These are phyloP conservation scores for Aschersonia sp. DNA, from an alignment of 2,329 filamentous ascomycete species.

Conservation along the genomic window DNA sequence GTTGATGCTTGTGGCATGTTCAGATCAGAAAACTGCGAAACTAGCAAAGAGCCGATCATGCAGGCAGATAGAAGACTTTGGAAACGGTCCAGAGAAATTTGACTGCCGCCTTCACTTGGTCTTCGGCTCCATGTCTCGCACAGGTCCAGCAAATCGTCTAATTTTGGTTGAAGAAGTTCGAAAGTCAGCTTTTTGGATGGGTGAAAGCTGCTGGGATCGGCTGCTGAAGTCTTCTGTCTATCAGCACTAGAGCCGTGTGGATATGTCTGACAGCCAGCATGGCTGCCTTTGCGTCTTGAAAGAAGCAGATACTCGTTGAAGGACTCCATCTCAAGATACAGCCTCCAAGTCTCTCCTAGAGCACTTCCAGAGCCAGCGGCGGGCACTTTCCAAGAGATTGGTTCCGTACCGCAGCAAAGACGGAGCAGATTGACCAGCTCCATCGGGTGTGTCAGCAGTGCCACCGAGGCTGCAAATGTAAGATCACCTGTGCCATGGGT, in stretches of 20 bases:
- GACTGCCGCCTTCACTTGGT: conserved; percentile 27
- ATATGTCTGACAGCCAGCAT: not conserved
- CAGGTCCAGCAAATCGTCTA: conserved; percentile 32
- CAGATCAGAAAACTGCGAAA: conserved; percentile 30
- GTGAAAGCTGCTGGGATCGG: conserved; percentile 18
- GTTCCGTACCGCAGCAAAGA: conserved; percentile 44
- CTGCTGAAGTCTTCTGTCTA: conserved; percentile 3
- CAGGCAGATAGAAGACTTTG: conserved; percentile 36
- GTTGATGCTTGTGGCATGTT: conserved; percentile 33
- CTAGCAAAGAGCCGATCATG: conserved; percentile 27
- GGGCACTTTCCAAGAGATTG: conserved; percentile 14
- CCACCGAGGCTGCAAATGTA: conserved; percentile 49
- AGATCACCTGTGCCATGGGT: conserved; percentile 42
- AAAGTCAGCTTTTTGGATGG: conserved; percentile 34
- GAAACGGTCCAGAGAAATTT: conserved; percentile 36
- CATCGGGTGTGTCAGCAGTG: conserved; percentile 45
- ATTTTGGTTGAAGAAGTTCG: conserved; percentile 37
- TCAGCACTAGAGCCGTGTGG: not conserved
- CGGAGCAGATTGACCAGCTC: conserved; percentile 57
- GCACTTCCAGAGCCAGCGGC: conserved; percentile 29
- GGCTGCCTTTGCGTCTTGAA: conserved; percentile 18
- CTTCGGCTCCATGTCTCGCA: conserved; percentile 31
- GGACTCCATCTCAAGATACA: conserved; percentile 24
- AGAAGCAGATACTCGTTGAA: conserved; percentile 42
- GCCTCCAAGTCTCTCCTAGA: conserved; percentile 32